Conservation (phyloP, 306 rosid species). For the Sicyos baderoa region DNA sequence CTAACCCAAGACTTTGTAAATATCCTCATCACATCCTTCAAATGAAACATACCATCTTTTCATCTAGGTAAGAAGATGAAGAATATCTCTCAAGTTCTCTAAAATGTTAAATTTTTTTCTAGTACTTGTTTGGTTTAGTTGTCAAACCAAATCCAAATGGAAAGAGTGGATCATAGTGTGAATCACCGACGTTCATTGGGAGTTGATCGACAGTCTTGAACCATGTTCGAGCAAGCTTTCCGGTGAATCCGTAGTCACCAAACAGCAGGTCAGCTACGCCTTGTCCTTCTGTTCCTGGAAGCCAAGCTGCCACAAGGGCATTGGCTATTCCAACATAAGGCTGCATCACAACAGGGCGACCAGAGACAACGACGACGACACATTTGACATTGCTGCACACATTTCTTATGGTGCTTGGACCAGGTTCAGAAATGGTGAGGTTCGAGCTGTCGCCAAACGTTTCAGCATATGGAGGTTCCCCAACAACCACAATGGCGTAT, state of each 20-base stretch:
- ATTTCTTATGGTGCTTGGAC: slow-evolving; percentile 57
- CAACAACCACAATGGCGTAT: slow-evolving; percentile 67
- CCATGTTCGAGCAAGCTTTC: slow-evolving; percentile 83
- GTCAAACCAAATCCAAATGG: slow-evolving; percentile 74
- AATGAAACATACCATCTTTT: not conserved
- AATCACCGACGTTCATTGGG: slow-evolving; percentile 72
- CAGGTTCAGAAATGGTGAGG: slow-evolving; percentile 61
- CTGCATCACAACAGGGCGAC: slow-evolving; percentile 79
- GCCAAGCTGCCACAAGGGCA: slow-evolving; percentile 93
- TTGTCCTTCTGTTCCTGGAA: slow-evolving; percentile 96
- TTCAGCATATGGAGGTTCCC: slow-evolving; percentile 86
- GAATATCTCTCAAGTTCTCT: not conserved
- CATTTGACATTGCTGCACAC: slow-evolving; percentile 58
- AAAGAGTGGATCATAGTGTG: slow-evolving; percentile 62
- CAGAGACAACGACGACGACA: slow-evolving; percentile 60
- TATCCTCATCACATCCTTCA: slow-evolving; percentile 1
- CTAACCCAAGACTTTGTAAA: not conserved
- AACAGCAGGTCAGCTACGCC: slow-evolving; percentile 61
- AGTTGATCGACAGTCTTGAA: slow-evolving; percentile 70
- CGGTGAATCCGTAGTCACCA: slow-evolving; percentile 70
- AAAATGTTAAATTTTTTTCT: not conserved
- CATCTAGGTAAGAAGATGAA: not conserved
- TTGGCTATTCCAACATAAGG: slow-evolving; percentile 55
- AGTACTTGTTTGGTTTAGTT: slow-evolving; percentile 36
- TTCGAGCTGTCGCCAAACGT: slow-evolving; percentile 68